Conservation (phyloP, 2,329 filamentous ascomycete species). For the Pseudocercospora musae region DNA sequence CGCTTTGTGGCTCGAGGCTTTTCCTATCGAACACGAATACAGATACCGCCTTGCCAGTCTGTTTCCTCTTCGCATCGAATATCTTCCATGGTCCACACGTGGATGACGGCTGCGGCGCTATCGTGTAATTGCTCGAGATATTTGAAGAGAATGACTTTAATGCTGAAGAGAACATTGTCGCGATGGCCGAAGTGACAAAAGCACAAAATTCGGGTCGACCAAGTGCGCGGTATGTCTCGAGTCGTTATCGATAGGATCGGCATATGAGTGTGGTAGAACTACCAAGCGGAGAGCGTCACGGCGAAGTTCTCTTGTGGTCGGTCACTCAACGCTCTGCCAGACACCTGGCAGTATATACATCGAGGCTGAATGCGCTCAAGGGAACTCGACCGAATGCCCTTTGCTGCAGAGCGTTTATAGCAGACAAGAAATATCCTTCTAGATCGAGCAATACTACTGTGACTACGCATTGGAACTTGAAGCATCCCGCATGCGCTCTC, state of each 20-base stretch:
- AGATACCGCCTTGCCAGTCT: slow-evolving; percentile 81
- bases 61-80: slow-evolving; percentile 95
- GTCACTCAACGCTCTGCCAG: neutral
- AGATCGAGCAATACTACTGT: neutral
- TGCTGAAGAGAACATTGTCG: slow-evolving; percentile 83
- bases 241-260: neutral
- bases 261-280: neutral
- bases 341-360: neutral
- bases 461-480: no score
- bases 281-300: neutral
- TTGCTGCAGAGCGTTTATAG: neutral
- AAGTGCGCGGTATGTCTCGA: neutral
- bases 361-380: neutral
- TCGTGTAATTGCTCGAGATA: slow-evolving; percentile 85
- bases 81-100: slow-evolving; percentile 94
- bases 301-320: neutral
- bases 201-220: neutral
- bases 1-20: slow-evolving; percentile 67
- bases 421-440: neutral
- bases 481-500: neutral
- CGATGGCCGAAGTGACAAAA: neutral
- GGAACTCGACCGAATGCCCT: neutral
- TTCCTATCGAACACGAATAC: slow-evolving; percentile 95
- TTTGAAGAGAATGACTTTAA: slow-evolving; percentile 93
- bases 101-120: slow-evolving; percentile 72